Conservation (phyloP, 2,329 filamentous ascomycete genomes). For the Nigrograna mackinnonii region DNA sequence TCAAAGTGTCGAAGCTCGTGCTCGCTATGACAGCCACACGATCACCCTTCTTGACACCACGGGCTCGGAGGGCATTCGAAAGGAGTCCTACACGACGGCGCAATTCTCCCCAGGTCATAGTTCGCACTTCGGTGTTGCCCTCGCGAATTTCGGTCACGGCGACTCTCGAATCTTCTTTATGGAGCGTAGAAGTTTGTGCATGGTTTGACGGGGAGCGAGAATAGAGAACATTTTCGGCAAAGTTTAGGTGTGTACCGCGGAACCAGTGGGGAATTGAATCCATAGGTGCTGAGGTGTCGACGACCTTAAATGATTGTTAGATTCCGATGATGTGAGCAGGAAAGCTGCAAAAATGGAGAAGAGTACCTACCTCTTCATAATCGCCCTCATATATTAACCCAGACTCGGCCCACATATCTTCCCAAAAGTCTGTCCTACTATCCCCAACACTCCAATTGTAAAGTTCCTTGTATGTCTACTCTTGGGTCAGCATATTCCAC, state of each 20-base stretch:
- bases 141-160: conserved; percentile 76
- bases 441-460: conserved; percentile 68
- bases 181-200: conserved; percentile 52
- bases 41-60: conserved; percentile 72
- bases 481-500: no score
- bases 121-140: conserved; percentile 55
- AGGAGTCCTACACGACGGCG: conserved; percentile 62
- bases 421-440: conserved; percentile 54
- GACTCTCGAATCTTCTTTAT: conserved; percentile 73
- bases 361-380: conserved; percentile 24
- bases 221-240: conserved; percentile 79
- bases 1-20: conserved; percentile 74
- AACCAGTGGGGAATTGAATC: conserved; percentile 78
- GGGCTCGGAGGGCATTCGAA: conserved; percentile 67
- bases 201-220: conserved; percentile 48
- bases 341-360: not conserved
- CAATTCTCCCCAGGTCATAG: conserved; percentile 71
- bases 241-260: conserved; percentile 72
- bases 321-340: not conserved
- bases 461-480: conserved; percentile 69
- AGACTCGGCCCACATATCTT: conserved; percentile 31
- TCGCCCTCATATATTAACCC: conserved; percentile 33
- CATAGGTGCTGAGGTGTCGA: conserved; percentile 73
- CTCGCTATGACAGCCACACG: conserved; percentile 75
- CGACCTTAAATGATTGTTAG: conserved; percentile 44